These are phyloP conservation scores for apple (Malus domestica) DNA, from an alignment of 306 rosid species.

Conservation along the genomic window ASM211411v1 NC_041795.1:7066001-7066500, in stretches of 20 bases:
- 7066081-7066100: slow-evolving; percentile 4
- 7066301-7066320: not conserved
- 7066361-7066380: not conserved
- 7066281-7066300: not conserved
- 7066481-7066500: not conserved
- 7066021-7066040: slow-evolving; percentile 64
- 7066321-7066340: not conserved
- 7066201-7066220: not conserved
- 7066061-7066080: slow-evolving; percentile 32
- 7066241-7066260: not conserved
- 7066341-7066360: not conserved
- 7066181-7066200: not conserved
- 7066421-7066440: not conserved
- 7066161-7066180: not conserved
- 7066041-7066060: slow-evolving; percentile 40
- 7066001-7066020: slow-evolving; percentile 52
- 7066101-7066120: not conserved
- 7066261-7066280: not conserved
- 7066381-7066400: not conserved
- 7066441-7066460: not conserved
- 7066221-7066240: not conserved
- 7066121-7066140: not conserved
- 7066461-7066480: not conserved
- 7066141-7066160: not conserved
- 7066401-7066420: not conserved